These are phyloP conservation scores for Colletotrichum eremochloae DNA, from an alignment of 2,329 filamentous ascomycete species.

Conservation along the genomic window DNA sequence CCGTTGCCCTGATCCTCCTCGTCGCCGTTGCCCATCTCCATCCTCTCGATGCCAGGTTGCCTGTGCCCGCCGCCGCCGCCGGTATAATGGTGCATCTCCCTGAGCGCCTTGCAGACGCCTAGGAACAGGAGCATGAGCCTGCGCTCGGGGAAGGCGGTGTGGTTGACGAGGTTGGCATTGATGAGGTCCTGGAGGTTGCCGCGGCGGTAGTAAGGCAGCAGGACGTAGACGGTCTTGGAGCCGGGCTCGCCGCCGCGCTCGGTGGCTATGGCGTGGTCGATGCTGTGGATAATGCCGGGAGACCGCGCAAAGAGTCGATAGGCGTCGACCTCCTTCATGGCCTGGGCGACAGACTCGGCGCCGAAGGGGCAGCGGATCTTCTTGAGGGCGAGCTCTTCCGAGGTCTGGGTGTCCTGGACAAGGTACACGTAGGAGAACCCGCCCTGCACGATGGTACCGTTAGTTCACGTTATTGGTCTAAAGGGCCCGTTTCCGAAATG, in stretches of 20 bases:
- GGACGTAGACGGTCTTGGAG: constrained; percentile 95
- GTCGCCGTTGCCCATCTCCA: constrained; percentile 64
- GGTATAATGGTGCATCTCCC: constrained; percentile 91
- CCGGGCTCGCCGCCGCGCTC: constrained; percentile 73
- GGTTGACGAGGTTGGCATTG: constrained; percentile 98
- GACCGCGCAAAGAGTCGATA: constrained; percentile 90
- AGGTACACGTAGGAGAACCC: constrained; percentile 99
- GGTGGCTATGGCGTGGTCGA: constrained; percentile 85
- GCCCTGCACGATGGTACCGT: constrained; percentile 67
- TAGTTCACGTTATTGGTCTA: neutral
- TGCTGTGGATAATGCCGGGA: constrained; percentile 86
- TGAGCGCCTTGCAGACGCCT: constrained; percentile 89
- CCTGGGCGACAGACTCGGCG: constrained; percentile 93
- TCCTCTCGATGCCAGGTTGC: constrained; percentile 57
- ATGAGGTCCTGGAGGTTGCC: constrained; percentile 98
- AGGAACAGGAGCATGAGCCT: constrained; percentile 91
- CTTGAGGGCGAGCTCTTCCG: constrained; percentile 92
- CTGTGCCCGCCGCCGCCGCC: constrained; percentile 53
- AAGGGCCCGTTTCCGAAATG: neutral
- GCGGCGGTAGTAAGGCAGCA: constrained; percentile 93
- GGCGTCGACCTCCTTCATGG: constrained; percentile 96
- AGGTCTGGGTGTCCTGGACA: constrained; percentile 88
- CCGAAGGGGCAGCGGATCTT: constrained; percentile 99
- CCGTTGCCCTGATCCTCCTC: constrained; percentile 55
- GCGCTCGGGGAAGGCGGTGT: constrained; percentile 88